Evolutionary conservation across 2,329 filamentous ascomycete genomes (phyloP).

Genomic region (Metarhizium guizhouense): DNA sequence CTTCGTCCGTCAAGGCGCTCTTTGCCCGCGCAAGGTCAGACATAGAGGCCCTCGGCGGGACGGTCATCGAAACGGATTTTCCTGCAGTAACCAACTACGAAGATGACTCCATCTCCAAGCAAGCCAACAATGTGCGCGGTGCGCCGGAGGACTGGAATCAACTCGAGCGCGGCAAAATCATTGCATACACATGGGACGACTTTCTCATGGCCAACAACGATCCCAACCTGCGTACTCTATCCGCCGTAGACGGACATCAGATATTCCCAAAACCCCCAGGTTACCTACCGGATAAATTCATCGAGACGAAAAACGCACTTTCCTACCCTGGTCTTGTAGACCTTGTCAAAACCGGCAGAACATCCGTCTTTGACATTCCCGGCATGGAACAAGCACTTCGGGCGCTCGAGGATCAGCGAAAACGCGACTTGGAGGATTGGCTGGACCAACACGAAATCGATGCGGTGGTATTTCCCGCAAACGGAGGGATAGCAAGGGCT

Average conservation of each 20-base stretch:
- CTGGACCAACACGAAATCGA: conserved; percentile 32
- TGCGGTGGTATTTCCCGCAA: conserved; percentile 37
- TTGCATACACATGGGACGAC: conserved; percentile 42
- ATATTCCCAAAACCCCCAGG: conserved; percentile 25
- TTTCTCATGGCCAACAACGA: conserved; percentile 37
- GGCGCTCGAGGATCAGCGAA: background rate
- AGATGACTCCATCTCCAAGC: conserved; percentile 18
- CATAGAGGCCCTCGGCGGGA: conserved; percentile 29
- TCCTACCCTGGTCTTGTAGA: background rate
- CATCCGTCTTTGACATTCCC: background rate
- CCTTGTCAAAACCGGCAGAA: background rate
- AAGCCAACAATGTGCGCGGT: conserved; percentile 16
- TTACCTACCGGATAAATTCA: conserved; percentile 15
- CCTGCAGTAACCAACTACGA: conserved; percentile 35
- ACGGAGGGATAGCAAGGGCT: conserved; percentile 28
- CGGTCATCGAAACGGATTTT: conserved; percentile 31
- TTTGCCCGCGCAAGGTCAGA: conserved; percentile 20
- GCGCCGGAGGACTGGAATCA: conserved; percentile 35
- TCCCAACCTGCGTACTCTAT: background rate
- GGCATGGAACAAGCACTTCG: background rate
- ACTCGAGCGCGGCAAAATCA: conserved; percentile 36
- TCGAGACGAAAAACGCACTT: background rate
- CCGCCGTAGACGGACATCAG: conserved; percentile 14
- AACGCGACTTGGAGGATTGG: conserved; percentile 32
- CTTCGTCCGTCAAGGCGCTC: conserved; percentile 11